These are phyloP conservation scores for Volvox carteri DNA, from an alignment of 163 green algal genomes.

Conservation along the genomic window DNA sequence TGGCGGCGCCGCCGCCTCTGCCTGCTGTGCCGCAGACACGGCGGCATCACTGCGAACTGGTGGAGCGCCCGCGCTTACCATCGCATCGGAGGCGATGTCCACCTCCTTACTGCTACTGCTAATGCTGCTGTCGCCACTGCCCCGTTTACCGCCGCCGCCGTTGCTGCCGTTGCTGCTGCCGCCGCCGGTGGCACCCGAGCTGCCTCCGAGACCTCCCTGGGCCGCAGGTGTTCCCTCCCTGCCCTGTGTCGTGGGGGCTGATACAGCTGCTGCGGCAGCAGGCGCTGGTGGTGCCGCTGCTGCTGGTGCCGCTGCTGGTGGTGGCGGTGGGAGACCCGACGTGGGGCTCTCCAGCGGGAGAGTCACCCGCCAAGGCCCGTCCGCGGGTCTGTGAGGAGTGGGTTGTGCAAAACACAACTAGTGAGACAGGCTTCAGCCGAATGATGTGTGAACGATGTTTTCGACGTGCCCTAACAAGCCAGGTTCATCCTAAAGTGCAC, in stretches of 20 bases:
- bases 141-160: neutral
- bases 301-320: neutral
- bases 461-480: too few species aligned
- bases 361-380: slow-evolving; percentile 52
- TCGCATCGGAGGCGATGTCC: too few species aligned
- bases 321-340: slow-evolving; percentile 3
- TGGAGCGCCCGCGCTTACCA: neutral
- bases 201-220: neutral
- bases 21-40: neutral
- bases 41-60: neutral
- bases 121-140: too few species aligned
- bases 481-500: too few species aligned
- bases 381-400: slow-evolving; percentile 2
- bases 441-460: too few species aligned
- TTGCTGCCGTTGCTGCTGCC: neutral
- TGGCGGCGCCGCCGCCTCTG: neutral
- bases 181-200: neutral
- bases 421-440: too few species aligned
- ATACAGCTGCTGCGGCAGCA: neutral
- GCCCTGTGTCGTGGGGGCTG: too few species aligned
- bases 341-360: slow-evolving; percentile 58
- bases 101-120: neutral
- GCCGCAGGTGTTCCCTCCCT: neutral
- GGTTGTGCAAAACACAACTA: neutral
- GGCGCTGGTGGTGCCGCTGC: neutral